A percentile compares a stretch with the other conserved stretches of the same genome.
phyloP scores from a whole-genome alignment of 2,329 filamentous ascomycete species.

The Alternaria sp. region DNA sequence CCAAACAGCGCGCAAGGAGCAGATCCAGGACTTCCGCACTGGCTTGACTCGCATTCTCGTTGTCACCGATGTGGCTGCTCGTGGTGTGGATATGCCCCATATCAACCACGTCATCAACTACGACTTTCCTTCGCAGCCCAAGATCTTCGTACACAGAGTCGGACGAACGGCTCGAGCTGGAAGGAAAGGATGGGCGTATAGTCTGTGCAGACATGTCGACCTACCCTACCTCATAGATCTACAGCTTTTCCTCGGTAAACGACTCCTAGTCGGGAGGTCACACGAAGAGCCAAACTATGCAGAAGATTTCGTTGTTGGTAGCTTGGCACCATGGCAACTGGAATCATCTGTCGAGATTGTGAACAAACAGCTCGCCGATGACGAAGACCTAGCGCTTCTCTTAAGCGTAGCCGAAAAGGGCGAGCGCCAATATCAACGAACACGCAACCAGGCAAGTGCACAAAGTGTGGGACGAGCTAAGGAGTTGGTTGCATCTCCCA shows the following conservation, averaged over 20 bases:
- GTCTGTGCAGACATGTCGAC: constrained; percentile 85
- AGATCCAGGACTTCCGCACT: constrained; percentile 86
- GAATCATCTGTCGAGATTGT: constrained; percentile 83
- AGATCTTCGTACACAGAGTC: constrained; percentile 95
- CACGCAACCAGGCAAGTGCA: constrained; percentile 84
- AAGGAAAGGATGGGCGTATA: constrained; percentile 92
- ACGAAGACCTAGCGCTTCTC: constrained; percentile 74
- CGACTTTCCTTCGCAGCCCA: constrained; percentile 95
- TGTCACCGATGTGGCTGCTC: constrained; percentile 93
- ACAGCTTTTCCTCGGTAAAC: constrained; percentile 91
- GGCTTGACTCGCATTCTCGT: constrained; percentile 90
- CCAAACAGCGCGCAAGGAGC: constrained; percentile 88
- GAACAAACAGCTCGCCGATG: constrained; percentile 76
- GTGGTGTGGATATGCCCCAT: constrained; percentile 97
- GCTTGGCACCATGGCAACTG: constrained; percentile 73
- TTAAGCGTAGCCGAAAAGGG: constrained; percentile 81
- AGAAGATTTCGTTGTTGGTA: constrained; percentile 82
- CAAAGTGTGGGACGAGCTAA: constrained; percentile 91
- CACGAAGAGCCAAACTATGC: constrained; percentile 72
- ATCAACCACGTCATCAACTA: constrained; percentile 98
- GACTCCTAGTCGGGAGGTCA: constrained; percentile 74
- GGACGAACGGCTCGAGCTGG: constrained; percentile 95
- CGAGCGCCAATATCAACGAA: constrained; percentile 90
- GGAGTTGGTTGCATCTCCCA: constrained; percentile 72
- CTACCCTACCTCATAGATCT: constrained; percentile 91